Evolutionary conservation across 352 stramenopile genomes (phyloP).

Genomic region (Pseudoperonospora humuli): DNA sequence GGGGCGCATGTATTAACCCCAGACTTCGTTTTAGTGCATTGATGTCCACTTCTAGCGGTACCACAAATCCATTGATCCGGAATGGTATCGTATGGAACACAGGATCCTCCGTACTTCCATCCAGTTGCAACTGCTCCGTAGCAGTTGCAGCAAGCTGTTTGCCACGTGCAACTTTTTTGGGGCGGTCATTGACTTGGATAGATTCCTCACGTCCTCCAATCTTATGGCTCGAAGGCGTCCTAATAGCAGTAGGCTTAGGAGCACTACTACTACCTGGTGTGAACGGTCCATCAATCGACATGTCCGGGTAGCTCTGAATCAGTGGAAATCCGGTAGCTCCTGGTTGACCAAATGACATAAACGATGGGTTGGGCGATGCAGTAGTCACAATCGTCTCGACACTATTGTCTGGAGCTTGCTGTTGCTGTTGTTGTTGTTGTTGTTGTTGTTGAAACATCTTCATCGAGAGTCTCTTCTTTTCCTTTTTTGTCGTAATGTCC

Average conservation of each 20-base stretch:
- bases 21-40: slow-evolving; percentile 46
- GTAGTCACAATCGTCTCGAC: slow-evolving; percentile 15
- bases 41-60: slow-evolving; percentile 65
- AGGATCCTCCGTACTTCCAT: slow-evolving; percentile 28
- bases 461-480: slow-evolving; percentile 53
- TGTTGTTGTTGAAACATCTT: slow-evolving; percentile 52
- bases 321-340: slow-evolving; percentile 25
- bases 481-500: slow-evolving; percentile 53
- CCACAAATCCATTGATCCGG: slow-evolving; percentile 64
- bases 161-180: slow-evolving; percentile 35
- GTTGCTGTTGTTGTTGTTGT: slow-evolving; percentile 4
- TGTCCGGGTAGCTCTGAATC: slow-evolving; percentile 40
- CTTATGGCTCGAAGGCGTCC: slow-evolving; percentile 15
- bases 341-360: slow-evolving; percentile 23
- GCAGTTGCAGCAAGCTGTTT: slow-evolving; percentile 7
- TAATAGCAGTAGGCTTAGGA: slow-evolving; percentile 4
- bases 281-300: slow-evolving; percentile 25
- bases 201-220: slow-evolving; percentile 24
- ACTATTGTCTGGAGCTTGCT: slow-evolving; percentile 8
- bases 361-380: slow-evolving; percentile 16
- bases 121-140: slow-evolving; percentile 21
- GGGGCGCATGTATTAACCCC: slow-evolving; percentile 21
- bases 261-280: slow-evolving; percentile 9
- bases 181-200: slow-evolving; percentile 26
- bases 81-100: slow-evolving; percentile 59